Base-by-base conservation (phyloP, 306 rosid species). In the Rubus parviflorus region DNA sequence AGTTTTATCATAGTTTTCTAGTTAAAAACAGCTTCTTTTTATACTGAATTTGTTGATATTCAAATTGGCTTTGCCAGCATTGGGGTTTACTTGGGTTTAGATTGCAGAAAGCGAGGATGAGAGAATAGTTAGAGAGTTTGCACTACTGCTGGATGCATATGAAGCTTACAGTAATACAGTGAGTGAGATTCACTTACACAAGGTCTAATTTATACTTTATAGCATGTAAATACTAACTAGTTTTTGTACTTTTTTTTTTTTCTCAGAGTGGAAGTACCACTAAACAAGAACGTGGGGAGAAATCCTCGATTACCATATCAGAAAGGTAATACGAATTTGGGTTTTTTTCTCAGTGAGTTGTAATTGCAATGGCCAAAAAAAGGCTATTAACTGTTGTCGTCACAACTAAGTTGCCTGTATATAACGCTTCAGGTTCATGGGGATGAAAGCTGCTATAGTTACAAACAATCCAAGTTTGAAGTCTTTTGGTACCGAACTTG, bases 51-150 rank as follows among this genome's bases (percentile, higher is more conserved):
- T 69, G 54, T 56, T 68, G 40, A 41, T 69, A 22, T 38, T 49
- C 74, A 57, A 69, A 47, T 57, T 72, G 43, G 76, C 40, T 35
- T 72, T 70, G 42, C 58, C 54, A 35, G 77, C 15, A 57, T 79
- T 86, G 79, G 70, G 81, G 81, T 88, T 94, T 80, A 90, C 93
- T 90, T 83, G 86, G 65, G 63, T 80, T 57, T 86, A 85, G 88
- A 84, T 88, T 88, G 83, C 99, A 96, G 98, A 91, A 85, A 88
- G 79, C 81, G 90, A 91, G 80, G 94, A 91, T 72, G 93, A 87
- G 77, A 89, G 99, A 83, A 75, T 83, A n/a, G 88, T 89, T 25
- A 86, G 94, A 83, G 99, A 92, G 86, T 88, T 89, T 81, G 91
- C 93, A 12, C 76, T 87, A 16, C 84, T 96, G 73, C 78, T 92